Conservation (phyloP, 306 rosid species). For the Dryas alaskensis region DNA sequence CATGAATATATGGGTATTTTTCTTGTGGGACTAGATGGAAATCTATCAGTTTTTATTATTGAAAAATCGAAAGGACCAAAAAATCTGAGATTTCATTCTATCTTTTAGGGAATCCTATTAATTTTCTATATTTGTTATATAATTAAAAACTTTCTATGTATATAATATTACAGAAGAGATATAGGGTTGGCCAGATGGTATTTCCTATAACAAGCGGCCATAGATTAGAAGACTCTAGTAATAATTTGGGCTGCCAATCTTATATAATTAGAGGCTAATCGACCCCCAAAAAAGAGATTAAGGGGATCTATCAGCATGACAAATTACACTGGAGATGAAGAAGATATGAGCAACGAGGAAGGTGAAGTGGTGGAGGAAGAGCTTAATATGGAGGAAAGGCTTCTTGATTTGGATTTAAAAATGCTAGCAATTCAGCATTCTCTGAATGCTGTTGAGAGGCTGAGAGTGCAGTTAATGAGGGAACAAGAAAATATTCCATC, state of each 20-base stretch:
- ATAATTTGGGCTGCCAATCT: background rate
- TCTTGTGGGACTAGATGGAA: background rate
- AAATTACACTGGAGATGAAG: slow-evolving; percentile 1
- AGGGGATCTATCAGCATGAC: background rate
- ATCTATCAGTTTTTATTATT: background rate
- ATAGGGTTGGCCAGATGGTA: background rate
- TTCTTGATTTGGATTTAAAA: background rate
- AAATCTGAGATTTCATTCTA: background rate
- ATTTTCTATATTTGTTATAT: background rate
- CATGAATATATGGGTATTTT: background rate
- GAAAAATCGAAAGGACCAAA: background rate
- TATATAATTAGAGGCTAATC: background rate
- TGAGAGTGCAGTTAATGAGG: slow-evolving; percentile 6
- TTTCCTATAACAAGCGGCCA: background rate
- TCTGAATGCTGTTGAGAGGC: background rate
- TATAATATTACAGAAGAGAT: slow-evolving; percentile 4
- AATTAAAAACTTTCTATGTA: background rate
- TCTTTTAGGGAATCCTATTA: background rate
- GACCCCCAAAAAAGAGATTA: background rate
- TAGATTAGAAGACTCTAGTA: background rate
- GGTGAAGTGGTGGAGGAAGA: background rate
- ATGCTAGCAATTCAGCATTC: background rate
- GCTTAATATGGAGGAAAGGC: background rate
- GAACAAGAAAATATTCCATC: background rate
- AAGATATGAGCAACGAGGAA: background rate